Conservation (phyloP, 192 early-diverging fungal species). For the Coemansia sp. region DNA sequence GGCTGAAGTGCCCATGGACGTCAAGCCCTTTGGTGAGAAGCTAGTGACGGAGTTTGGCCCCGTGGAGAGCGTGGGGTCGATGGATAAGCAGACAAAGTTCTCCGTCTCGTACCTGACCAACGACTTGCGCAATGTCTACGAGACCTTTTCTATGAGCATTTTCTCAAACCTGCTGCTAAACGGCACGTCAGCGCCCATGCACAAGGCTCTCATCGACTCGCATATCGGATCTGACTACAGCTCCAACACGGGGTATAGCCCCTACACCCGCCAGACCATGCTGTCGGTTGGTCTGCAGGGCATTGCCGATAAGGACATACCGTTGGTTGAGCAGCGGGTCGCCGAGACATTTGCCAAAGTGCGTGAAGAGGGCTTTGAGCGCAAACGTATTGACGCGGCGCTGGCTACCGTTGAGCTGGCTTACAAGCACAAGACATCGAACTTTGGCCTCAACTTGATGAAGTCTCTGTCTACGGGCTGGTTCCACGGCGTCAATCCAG, state of each 20-base stretch:
- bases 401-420: constrained; percentile 88
- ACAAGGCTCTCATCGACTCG: constrained; percentile 87
- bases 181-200: constrained; percentile 90
- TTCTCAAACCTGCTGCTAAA: constrained; percentile 80
- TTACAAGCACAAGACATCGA: constrained; percentile 83
- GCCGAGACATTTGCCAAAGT: constrained; percentile 65
- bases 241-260: constrained; percentile 87
- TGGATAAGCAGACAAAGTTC: constrained; percentile 78
- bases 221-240: constrained; percentile 88
- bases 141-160: constrained; percentile 79
- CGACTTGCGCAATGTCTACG: constrained; percentile 73
- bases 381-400: constrained; percentile 73
- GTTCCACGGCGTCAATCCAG: constrained; percentile 86
- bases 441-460: constrained; percentile 85
- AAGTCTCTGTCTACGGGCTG: constrained; percentile 73
- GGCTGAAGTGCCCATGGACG: constrained; percentile 56
- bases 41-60: constrained; percentile 51
- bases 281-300: constrained; percentile 90
- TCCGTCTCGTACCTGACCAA: constrained; percentile 74
- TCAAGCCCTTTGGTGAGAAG: constrained; percentile 47
- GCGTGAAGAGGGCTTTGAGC: constrained; percentile 73
- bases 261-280: constrained; percentile 55
- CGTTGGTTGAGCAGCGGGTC: constrained; percentile 65
- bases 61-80: constrained; percentile 34
- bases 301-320: constrained; percentile 64